These are phyloP conservation scores for Lactifluus subvellereus DNA, from an alignment of 768 basidiomycete species.

Conservation along the genomic window DNA sequence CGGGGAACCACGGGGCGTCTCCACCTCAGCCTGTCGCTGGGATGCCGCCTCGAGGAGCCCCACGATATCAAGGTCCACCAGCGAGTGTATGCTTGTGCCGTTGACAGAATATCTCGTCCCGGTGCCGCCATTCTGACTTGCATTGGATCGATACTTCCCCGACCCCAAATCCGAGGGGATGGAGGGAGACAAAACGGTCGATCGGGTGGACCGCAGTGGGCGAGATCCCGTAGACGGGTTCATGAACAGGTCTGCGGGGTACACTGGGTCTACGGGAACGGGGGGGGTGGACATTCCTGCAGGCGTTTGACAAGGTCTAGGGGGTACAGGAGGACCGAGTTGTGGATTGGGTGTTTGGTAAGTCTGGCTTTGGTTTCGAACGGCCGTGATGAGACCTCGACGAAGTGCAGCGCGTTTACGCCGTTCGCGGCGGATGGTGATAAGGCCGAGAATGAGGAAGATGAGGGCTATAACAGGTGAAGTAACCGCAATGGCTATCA, in stretches of 20 bases:
- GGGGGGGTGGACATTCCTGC: not conserved
- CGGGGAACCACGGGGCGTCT: conserved; percentile 1
- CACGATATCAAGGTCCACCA: conserved; percentile 22
- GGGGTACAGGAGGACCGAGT: not conserved
- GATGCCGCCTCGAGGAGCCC: conserved; percentile 21
- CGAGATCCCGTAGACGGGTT: not conserved
- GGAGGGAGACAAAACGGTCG: conserved; percentile 12
- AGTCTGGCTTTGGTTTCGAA: not conserved
- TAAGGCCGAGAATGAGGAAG: conserved; percentile 4
- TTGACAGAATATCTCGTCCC: not conserved
- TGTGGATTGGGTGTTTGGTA: not conserved
- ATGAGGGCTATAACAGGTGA: not conserved
- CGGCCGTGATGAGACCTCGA: not conserved
- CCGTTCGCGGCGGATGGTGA: conserved; percentile 12
- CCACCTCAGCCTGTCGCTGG: conserved; percentile 1
- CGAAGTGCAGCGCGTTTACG: not conserved
- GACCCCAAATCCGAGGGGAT: not conserved
- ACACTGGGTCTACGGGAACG: conserved; percentile 6
- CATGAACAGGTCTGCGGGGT: conserved; percentile 8
- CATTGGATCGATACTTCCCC: not conserved
- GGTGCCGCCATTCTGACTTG: not conserved
- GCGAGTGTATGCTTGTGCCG: not conserved
- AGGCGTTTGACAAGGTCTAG: not conserved
- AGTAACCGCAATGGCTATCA: conserved; percentile 10
- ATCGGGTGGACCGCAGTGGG: not conserved